Base-by-base conservation (phyloP, 2,329 filamentous ascomycete species). In the Corinectria fuckeliana region DNA sequence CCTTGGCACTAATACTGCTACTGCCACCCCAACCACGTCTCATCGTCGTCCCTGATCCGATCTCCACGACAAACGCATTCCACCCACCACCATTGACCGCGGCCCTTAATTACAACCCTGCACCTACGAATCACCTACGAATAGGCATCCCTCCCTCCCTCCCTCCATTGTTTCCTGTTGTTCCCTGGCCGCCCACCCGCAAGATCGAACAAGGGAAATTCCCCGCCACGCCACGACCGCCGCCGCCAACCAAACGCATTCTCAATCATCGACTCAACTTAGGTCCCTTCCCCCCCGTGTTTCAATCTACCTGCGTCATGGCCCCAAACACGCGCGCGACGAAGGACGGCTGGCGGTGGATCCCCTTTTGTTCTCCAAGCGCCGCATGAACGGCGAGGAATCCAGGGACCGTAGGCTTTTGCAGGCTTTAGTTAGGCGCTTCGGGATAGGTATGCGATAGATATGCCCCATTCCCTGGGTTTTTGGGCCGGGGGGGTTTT, bases 311-410 rank as follows among this genome's bases (percentile, higher is more conserved):
- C 23, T 60, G 49, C 56, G 41, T 56, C 56, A 61, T 53, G 49
- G 55, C 49, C 42, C 47, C 41, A 66, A 66, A 68, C 65, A 67
- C 65, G 58, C 66, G 66, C 66, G 66, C 66, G 66, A 68, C 62
- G 56, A 67, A 32, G 13, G 30, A 30, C 32, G 48, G 21, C 39
- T 10, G 23, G 20, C 9, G 16, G 39, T 44, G 25, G 26, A 51
- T 20, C 21, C 10, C 48, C 23, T 18, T 44, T n/a, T 34, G 23
- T 28, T 20, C 25, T 25, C 28, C 30, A 51, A 50, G 50, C 39
- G 56, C 49, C 49, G 56, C 56, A 52, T 58, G 48, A 51, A 39
- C 41, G 7, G 26, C 42, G 23, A 45, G n/a, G 41, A n/a, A 44
- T 44, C 9, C 9, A 16, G 1, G 23, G 23, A 26, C 14, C 41